Base-by-base conservation (phyloP, 345 rosid genomes). In the Geranium rotundifolium region DNA sequence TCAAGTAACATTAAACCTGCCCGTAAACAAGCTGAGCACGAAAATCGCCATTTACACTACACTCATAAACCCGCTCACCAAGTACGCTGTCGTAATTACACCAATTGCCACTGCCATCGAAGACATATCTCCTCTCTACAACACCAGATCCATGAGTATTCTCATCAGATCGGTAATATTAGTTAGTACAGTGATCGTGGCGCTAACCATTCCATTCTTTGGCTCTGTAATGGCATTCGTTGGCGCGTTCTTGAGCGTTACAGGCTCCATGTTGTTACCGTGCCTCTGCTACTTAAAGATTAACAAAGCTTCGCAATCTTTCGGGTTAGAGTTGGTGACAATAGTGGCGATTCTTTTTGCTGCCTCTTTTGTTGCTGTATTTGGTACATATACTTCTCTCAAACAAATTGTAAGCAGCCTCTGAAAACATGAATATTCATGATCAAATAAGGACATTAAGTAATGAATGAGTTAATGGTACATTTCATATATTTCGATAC, bases 1-100 rank as follows among this genome's bases (percentile, higher is more conserved):
- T 56, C 93, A 87, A 73, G 81, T 84, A 59, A 87, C 93, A 12
- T 64, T 87, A 46, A 87, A 82, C 52, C 90, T 84, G 58, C 93
- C 93, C 0, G 23, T 72, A 4, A 65, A 58, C 29, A 82, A 77
- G 60, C 29, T 87, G 3, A 63, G 77, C 54, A 64, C 88, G 41
- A 73, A 82, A 62, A 34, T 84, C 54, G 93, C 93, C 30, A 76
- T 87, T 23, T 84, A 64, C 15, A 79, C 85, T 0, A 84, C 89
- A 14, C 69, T 86, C 46, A 73, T 84, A 56, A 84, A 76, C 57
- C 93, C 93, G 60, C 61, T 86, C 17, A 75, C 93, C 2, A 87
- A 84, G 62, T 87, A 82, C 60, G 81, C 90, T 16, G 60, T 84
- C 5, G 56, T 79, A 9, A 81, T 75, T 15, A 64, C 82, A 39